Base-by-base conservation (phyloP, 2,329 filamentous ascomycete species). In the Cadophora gregata region DNA sequence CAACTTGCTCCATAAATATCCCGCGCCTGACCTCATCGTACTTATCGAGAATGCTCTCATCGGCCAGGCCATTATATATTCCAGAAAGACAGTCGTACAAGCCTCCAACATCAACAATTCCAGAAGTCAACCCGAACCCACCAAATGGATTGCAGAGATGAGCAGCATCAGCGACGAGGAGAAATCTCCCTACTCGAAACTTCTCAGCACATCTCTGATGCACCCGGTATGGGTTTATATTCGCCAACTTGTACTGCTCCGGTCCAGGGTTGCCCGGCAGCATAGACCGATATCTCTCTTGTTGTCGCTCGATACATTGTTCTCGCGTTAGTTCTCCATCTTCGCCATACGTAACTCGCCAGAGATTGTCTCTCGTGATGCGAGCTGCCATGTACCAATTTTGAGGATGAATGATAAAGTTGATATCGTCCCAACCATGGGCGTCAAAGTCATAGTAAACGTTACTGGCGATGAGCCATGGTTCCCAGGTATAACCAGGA, bases 121-220 rank as follows among this genome's bases (percentile, higher is more conserved):
- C 48, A 29, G 25, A 29, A 29, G 48, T 51, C 3, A 51, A 19
- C 24, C 48, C 48, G 24, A 51, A 29, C 48, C 48, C 48, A 12
- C 48, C 48, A 51, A 51, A 51, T 29, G 48, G 48, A 51, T 51
- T 51, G 25, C 48, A 51, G 25, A 51, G 48, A 51, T 51, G 48
- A 10, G 48, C 48, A 2, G 48, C 48, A 25, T 51, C 48, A 19
- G 48, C 24, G 31, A 29, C 48, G 12, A 51, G 25, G 48, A 51
- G 24, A 51, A 29, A 51, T 29, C 25, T 29, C 10, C 48, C 48
- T 19, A 51, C 48, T 51, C 48, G 24, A 29, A 51, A 51, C 12
- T 29, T 29, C 48, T 29, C 25, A 29, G 48, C 48, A 19, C 48
- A 51, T 29, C 48, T 29, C 25, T 51, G 48, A 29, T 51, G 48